Evolutionary conservation across 441 rosid genomes (phyloP), one percentile per base, ranked within the genome.

Genomic region (Populus hybrid): DNA sequence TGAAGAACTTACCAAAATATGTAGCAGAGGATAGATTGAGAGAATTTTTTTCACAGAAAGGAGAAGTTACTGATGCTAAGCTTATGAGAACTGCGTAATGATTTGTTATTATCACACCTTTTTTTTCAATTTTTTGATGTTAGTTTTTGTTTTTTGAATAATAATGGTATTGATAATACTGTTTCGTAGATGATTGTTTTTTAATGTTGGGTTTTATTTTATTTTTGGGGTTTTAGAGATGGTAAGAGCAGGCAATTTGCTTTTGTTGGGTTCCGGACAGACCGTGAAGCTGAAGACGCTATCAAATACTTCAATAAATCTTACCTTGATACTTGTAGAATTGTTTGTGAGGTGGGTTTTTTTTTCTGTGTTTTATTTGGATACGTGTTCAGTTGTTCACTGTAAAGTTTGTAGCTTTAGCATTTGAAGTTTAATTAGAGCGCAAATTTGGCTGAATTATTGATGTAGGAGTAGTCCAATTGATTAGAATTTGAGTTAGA

Each of bases 181-280:
- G 32, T 30, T 30, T 30, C 3, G 32, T 30, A 30, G 32, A 3
- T 30, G 32, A 30, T 30, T 30, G 32, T 30, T 30, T 18, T 59
- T 36, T 38, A n/a, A 40, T 54, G 7, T 35, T 42, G 50, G 21
- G 18, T 10, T 67, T 70, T 30, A 7, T 30, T 30, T 30, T 6
- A 4, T 54, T 32, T 75, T 65, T 50, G 28, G 32, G n/a, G 6
- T 66, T 83, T 57, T 72, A 95, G 98, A 18, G 97, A 94, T 77
- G 99, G 98, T 26, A 89, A 80, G 84, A 93, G 89, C 77, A 89
- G 98, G 85, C 97, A 93, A 67, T 91, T 96, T 54, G 99, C 95
- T 26, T 94, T 93, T 76, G 79, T 94, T 67, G 99, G 98, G n/a
- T 96, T 88, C 23, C 98, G 97, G 16, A 88, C 87, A 0, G 91